Evolutionary conservation across 2,329 filamentous ascomycete genomes (phyloP), one percentile per base, ranked within the genome.

Genomic region (Talaromyces sp.): DNA sequence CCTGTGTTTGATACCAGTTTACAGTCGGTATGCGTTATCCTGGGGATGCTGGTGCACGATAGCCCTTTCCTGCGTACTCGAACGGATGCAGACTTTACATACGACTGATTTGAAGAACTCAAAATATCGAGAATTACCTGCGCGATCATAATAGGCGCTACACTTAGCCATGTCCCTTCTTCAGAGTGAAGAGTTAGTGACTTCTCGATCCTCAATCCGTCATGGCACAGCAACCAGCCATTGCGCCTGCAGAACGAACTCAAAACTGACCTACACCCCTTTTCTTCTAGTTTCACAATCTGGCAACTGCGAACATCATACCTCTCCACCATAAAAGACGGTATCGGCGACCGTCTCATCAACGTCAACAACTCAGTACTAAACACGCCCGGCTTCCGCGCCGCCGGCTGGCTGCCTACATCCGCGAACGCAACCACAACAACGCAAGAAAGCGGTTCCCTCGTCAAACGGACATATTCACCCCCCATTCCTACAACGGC

Each of bases 231-330:
- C 50, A 54, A 11, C 28, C 28, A 52, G 23, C n/a, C n/a, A 7
- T 56, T 54, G 58, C 31, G 42, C 42, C 60, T 44, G 50, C 58
- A 11, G 37, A 31, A 56, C 18, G 40, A 42, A 31, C 42, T 42
- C 21, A 46, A 23, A 31, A 58, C 48, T 57, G 52, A 54, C 31
- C 25, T 11, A 18, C 14, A n/a, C 48, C 48, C 23, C 21, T 2
- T n/a, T 9, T 23, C 4, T 28, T 48, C 23, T 70, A 86, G 84
- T 71, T 88, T 88, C 71, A 84, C 86, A 35, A 82, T 87, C 64
- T 88, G 86, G 80, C 85, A 87, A 70, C 78, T 88, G 44, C 85
- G 86, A 62, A 86, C 85, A 18, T 85, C 85, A 40, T 88, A 88
- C 70, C 81, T 88, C 21, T 82, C 82, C 33, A 80, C 82, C 55